phyloP scores from a whole-genome alignment of 805 yeast genomes.

The Danielia reshetovae region DNA sequence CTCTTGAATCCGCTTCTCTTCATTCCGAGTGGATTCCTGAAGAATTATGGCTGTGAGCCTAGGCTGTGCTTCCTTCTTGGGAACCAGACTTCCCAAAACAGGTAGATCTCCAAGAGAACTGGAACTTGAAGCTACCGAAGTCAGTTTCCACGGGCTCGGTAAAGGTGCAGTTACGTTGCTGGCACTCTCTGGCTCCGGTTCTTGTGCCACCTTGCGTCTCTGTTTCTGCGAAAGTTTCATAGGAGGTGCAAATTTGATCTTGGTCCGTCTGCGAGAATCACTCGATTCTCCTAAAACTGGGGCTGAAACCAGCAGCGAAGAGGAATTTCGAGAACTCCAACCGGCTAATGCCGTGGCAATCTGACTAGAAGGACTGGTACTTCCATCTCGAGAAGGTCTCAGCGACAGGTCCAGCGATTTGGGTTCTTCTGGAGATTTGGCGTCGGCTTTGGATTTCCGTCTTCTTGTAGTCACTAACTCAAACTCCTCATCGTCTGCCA shows the following conservation, averaged over 20 bases:
- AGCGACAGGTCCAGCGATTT: not conserved
- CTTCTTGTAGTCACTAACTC: slow-evolving; percentile 24
- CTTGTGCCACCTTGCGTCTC: slow-evolving; percentile 39
- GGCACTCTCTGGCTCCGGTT: not conserved
- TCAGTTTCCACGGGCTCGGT: slow-evolving; percentile 4
- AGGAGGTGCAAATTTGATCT: slow-evolving; percentile 32
- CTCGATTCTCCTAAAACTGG: slow-evolving; percentile 10
- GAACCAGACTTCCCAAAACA: slow-evolving; percentile 17
- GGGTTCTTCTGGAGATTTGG: not conserved
- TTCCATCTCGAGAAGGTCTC: not conserved
- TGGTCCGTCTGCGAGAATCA: slow-evolving; percentile 18
- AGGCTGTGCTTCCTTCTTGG: slow-evolving; percentile 3
- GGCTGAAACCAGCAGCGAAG: slow-evolving; percentile 2
- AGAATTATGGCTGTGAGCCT: slow-evolving; percentile 42
- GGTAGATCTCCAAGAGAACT: slow-evolving; percentile 14
- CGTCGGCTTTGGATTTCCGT: slow-evolving; percentile 13
- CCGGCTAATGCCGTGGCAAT: not conserved
- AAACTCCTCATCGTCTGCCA: slow-evolving; percentile 22
- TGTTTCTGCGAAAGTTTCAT: slow-evolving; percentile 58
- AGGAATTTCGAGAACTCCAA: slow-evolving; percentile 7
- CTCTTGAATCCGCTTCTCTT: slow-evolving; percentile 25
- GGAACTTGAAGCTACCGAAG: not conserved
- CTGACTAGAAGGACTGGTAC: not conserved
- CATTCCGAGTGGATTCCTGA: slow-evolving; percentile 38
- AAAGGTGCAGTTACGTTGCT: not conserved